These are phyloP conservation scores for Solanum hybrid DNA, from an alignment of 305 asterid genomes.

Conservation along the genomic window DNA sequence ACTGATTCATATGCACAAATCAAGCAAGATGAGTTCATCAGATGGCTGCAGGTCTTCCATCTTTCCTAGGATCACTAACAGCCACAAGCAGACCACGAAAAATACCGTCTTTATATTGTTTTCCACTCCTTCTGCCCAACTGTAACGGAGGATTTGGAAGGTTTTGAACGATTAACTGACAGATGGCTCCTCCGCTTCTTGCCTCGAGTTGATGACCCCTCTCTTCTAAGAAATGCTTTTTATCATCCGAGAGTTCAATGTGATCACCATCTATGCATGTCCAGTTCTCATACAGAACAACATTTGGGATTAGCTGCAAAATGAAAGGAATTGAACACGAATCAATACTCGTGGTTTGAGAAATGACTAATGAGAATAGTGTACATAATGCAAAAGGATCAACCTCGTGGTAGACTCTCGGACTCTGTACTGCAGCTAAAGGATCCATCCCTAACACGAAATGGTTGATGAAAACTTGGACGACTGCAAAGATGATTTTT, in stretches of 20 bases:
- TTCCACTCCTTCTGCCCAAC: constrained; percentile 18
- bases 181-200: constrained; percentile 53
- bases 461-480: constrained; percentile 81
- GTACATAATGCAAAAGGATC: constrained; percentile 10
- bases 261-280: constrained; percentile 71
- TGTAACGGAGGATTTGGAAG: constrained; percentile 10
- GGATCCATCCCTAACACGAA: constrained; percentile 73
- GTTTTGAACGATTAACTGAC: constrained; percentile 75
- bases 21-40: constrained; percentile 57
- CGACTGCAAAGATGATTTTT: constrained; percentile 68
- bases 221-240: constrained; percentile 45
- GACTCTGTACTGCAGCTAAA: constrained; percentile 54
- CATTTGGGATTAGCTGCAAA: constrained; percentile 67
- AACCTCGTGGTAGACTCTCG: constrained; percentile 80
- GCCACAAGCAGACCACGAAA: constrained; percentile 62
- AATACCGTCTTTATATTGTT: constrained; percentile 9
- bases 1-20: constrained; percentile 51
- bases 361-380: background rate
- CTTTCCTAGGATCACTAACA: constrained; percentile 83
- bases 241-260: constrained; percentile 51
- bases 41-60: constrained; percentile 82
- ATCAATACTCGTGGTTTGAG: background rate
- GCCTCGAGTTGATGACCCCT: constrained; percentile 65
- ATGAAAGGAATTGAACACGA: background rate
- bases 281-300: constrained; percentile 73